A percentile compares a stretch with the other conserved stretches of the same genome.
Conservation (phyloP, 164 flowering plant species). For the Aristolochia fimbriata region DNA sequence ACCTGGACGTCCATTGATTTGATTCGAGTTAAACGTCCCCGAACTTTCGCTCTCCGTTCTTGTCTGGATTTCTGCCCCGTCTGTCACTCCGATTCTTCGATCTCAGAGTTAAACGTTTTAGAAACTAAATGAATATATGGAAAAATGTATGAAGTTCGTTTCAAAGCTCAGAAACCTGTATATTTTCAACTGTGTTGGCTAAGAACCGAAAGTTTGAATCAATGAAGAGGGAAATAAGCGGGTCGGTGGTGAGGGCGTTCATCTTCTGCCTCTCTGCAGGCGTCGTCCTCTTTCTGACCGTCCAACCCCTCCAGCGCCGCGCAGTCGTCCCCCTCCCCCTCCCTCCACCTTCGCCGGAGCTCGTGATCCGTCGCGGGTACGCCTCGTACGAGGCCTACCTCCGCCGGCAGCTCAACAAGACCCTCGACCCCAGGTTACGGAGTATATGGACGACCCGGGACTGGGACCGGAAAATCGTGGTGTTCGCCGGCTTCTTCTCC, state of each 20-base stretch:
- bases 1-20: no score
- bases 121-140: no score
- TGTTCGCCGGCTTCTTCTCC: slow-evolving; percentile 3
- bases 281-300: slow-evolving; percentile 7
- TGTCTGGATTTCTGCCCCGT: no score
- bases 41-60: no score
- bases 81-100: no score
- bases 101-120: no score
- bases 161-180: no score
- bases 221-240: no score
- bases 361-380: slow-evolving; percentile 65
- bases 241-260: slow-evolving; percentile 20
- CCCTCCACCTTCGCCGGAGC: slow-evolving; percentile 23
- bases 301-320: slow-evolving; percentile 8
- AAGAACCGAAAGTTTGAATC: no score
- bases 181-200: no score
- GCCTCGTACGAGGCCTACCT: slow-evolving; percentile 58
- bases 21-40: no score
- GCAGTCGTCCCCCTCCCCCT: background rate
- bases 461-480: slow-evolving; percentile 42
- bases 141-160: no score
- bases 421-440: slow-evolving; percentile 64
- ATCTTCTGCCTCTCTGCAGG: slow-evolving; percentile 28
- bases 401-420: slow-evolving; percentile 63
- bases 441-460: slow-evolving; percentile 71